These are phyloP conservation scores for Nothophytophthora sp. DNA, from an alignment of 352 stramenopile genomes.

Conservation along the genomic window DNA sequence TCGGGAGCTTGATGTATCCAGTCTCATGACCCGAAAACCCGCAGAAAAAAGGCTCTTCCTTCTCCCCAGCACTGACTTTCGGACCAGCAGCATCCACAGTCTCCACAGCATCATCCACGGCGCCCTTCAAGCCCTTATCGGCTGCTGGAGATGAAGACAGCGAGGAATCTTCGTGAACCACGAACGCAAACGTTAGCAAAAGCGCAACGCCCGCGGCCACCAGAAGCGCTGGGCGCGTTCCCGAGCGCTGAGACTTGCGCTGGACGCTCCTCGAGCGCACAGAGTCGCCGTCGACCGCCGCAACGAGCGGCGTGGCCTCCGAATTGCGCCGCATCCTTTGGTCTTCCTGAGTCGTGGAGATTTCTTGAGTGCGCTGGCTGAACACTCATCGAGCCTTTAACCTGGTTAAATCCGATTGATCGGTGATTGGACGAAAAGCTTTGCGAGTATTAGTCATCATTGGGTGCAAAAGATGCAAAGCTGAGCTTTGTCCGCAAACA, in stretches of 20 bases:
- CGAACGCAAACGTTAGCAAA: slow-evolving; percentile 33
- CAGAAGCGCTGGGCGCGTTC: slow-evolving; percentile 14
- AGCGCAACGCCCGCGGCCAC: slow-evolving; percentile 27
- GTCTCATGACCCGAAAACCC: slow-evolving; percentile 39
- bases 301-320: slow-evolving; percentile 35
- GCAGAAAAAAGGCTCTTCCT: slow-evolving; percentile 28
- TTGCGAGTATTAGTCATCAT: too few species aligned
- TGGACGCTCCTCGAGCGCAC: not conserved
- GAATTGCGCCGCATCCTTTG: slow-evolving; percentile 27
- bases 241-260: not conserved
- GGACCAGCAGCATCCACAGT: not conserved
- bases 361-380: too few species aligned
- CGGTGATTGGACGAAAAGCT: too few species aligned
- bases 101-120: not conserved
- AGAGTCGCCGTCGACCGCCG: not conserved
- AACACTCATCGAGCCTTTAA: too few species aligned
- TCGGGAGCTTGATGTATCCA: slow-evolving; percentile 54
- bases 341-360: too few species aligned
- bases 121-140: slow-evolving; percentile 23
- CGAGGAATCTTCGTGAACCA: slow-evolving; percentile 24
- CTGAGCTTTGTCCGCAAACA: too few species aligned
- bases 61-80: too few species aligned
- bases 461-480: too few species aligned
- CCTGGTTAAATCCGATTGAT: too few species aligned
- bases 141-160: slow-evolving; percentile 8